Base-by-base conservation (phyloP, 2,329 filamentous ascomycete genomes). In the Sclerotinia borealis region DNA sequence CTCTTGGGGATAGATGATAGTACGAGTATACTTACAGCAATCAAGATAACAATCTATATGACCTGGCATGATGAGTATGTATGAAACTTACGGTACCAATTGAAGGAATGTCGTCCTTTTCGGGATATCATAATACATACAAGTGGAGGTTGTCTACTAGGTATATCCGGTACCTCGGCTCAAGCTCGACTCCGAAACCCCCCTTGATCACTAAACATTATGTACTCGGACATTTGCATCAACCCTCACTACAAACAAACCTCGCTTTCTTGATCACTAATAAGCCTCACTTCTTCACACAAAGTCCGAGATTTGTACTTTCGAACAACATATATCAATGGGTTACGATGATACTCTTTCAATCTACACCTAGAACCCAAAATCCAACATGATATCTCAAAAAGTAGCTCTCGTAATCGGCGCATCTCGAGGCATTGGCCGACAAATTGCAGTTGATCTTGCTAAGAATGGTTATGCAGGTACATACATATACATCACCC, bases 341-440 rank as follows among this genome's bases (percentile, higher is more conserved):
- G 37, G n/a, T 31, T 43, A 15, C 25, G 37, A 10, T 55, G 0
- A 43, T 1, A 1, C 3, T 10, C 27, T 43, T 31, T 43, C 11
- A 41, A 29, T 36, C 22, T n/a, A 25, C n/a, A 61, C 48, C 11
- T n/a, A 17, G 3, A 31, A n/a, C 7, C 29, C 29, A 41, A 45
- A 45, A 34, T 27, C 2, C 58, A 50, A 29, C 29, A 70, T 70
- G 68, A 27, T 66, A 39, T 58, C 63, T 29, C 63, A 65, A 60
- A 66, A 69, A 43, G 88, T 92, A 8, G 89, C 88, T 25, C 80
- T 93, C 25, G 79, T 93, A 5, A 81, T 93, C 25, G 90, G 90
- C 45, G 90, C 89, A 2, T 93, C 90, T 0, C 80, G 91, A 66
- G 91, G 91, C 43, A 93, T 96, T 67, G 91, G 91, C 51, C 65